phyloP scores from a whole-genome alignment of 805 yeast species.

The Clavispora santaluciae region DNA sequence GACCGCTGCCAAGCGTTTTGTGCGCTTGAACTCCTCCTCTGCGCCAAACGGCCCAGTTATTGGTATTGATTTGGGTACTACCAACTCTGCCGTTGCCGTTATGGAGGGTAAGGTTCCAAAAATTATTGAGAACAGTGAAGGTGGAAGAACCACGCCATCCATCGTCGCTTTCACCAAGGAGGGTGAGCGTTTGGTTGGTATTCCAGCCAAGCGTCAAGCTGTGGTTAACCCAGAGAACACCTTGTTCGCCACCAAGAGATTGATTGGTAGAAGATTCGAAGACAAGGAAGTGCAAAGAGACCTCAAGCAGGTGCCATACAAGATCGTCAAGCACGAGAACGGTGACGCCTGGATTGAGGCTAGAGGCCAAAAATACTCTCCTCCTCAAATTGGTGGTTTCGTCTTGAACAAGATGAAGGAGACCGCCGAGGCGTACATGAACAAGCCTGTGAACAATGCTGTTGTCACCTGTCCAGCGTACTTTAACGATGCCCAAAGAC shows the following conservation, averaged over 20 bases:
- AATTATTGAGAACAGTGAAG: constrained; percentile 70
- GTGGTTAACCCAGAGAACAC: constrained; percentile 93
- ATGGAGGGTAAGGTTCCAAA: constrained; percentile 76
- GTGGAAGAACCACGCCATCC: constrained; percentile 77
- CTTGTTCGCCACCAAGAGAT: constrained; percentile 88
- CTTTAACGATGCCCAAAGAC: constrained; percentile 88
- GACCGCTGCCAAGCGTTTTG: constrained; percentile 33
- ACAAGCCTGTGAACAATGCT: constrained; percentile 83
- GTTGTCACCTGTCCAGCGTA: constrained; percentile 89
- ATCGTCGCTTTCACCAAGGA: constrained; percentile 91
- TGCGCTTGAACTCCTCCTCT: constrained; percentile 17
- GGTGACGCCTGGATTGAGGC: constrained; percentile 98
- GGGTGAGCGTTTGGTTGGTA: constrained; percentile 81
- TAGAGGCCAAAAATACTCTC: constrained; percentile 82
- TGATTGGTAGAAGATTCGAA: constrained; percentile 88
- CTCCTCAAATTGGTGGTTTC: constrained; percentile 94
- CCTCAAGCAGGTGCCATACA: constrained; percentile 81
- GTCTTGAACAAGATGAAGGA: constrained; percentile 95
- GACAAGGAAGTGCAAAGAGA: constrained; percentile 91
- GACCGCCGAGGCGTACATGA: constrained; percentile 90
- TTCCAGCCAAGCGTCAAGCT: constrained; percentile 94
- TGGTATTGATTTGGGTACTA: constrained; percentile 85
- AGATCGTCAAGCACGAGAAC: constrained; percentile 81
- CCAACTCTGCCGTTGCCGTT: constrained; percentile 85
- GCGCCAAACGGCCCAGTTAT: constrained; percentile 52